Percentiles rank a stretch among this genome's conserved stretches.
Conservation (phyloP, 768 basidiomycete species). For the Fistulinella prunicolor region DNA sequence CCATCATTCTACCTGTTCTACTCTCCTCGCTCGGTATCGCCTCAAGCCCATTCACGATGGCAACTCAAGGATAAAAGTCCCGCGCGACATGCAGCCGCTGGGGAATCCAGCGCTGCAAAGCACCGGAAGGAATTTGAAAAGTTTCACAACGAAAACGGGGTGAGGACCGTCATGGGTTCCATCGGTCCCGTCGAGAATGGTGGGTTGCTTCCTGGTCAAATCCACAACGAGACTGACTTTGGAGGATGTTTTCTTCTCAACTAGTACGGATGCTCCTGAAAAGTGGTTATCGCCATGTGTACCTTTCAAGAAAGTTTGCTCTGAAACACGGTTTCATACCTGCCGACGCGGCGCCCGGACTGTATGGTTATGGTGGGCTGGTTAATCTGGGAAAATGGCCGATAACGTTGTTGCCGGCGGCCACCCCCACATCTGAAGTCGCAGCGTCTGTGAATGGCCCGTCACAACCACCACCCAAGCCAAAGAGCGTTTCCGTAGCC, state of each 20-base stretch:
- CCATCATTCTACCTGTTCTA: constrained; percentile 67
- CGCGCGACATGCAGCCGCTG: constrained; percentile 25
- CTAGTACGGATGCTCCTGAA: constrained; percentile 92
- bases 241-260: too few relatives aligned
- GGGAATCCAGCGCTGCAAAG: constrained; percentile 50
- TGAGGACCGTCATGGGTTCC: constrained; percentile 85
- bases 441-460: constrained; percentile 1
- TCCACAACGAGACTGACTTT: not conserved
- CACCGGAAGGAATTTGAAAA: constrained; percentile 76
- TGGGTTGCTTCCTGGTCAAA: constrained; percentile 20
- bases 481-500: constrained; percentile 45
- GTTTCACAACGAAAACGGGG: constrained; percentile 90
- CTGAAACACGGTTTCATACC: constrained; percentile 85
- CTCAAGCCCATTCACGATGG: constrained; percentile 32
- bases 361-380: constrained; percentile 90
- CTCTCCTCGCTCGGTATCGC: constrained; percentile 21
- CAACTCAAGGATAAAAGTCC: constrained; percentile 41
- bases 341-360: constrained; percentile 79
- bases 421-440: not conserved
- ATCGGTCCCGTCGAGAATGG: constrained; percentile 91
- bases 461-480: constrained; percentile 15
- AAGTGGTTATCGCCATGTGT: constrained; percentile 88
- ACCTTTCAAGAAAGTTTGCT: constrained; percentile 94
- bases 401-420: constrained; percentile 56
- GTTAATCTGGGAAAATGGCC: constrained; percentile 87